Conservation (phyloP, 1,284 basidiomycete species). For the Porogramme epimiltina region DNA sequence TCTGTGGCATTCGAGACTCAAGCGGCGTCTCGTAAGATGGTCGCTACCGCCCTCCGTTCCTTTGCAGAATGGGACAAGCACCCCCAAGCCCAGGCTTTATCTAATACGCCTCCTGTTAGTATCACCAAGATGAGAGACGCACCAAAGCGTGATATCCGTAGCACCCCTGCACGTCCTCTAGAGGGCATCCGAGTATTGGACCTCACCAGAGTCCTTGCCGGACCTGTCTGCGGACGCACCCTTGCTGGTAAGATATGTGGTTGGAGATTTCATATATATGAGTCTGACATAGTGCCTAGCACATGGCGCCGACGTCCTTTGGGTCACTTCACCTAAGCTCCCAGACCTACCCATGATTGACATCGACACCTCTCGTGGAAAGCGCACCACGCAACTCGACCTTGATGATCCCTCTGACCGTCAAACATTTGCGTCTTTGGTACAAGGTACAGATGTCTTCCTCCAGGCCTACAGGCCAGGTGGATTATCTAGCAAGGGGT, state of each 20-base stretch:
- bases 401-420: conserved; percentile 39
- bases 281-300: conserved; percentile 34
- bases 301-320: conserved; percentile 63
- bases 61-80: conserved; percentile 54
- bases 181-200: conserved; percentile 57
- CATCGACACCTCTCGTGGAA: conserved; percentile 64
- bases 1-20: conserved; percentile 53
- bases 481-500: conserved; percentile 51
- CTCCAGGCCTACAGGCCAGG: conserved; percentile 69
- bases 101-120: conserved; percentile 41
- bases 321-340: conserved; percentile 57
- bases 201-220: conserved; percentile 60
- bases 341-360: conserved; percentile 59
- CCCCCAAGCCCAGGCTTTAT: conserved; percentile 46
- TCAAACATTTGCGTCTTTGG: conserved; percentile 39
- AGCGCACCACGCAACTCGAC: conserved; percentile 66
- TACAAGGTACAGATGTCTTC: conserved; percentile 56
- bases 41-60: conserved; percentile 53
- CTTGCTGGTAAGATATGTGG: conserved; percentile 46
- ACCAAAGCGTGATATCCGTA: conserved; percentile 34
- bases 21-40: conserved; percentile 49
- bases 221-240: conserved; percentile 56
- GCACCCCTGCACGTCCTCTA: conserved; percentile 36
- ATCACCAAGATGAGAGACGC: conserved; percentile 53
- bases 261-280: neutral